These are phyloP conservation scores for Melampsora abietis-canadensis DNA, from an alignment of 1,284 basidiomycete genomes.

Conservation along the genomic window DNA sequence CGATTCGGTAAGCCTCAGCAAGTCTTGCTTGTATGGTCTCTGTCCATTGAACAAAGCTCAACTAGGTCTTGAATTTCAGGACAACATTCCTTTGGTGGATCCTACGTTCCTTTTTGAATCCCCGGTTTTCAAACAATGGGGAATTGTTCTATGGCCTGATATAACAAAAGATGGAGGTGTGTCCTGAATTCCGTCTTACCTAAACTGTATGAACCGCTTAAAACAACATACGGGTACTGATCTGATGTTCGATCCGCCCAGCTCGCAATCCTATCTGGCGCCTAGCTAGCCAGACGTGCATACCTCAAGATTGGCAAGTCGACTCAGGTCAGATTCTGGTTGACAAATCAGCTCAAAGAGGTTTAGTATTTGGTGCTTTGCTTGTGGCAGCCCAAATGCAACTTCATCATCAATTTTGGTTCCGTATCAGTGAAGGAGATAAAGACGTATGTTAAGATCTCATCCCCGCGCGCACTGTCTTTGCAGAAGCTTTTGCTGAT, in stretches of 20 bases:
- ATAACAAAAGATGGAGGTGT: slow-evolving; percentile 6
- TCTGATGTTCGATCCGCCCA: neutral
- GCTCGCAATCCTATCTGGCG: neutral
- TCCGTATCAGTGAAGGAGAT: neutral
- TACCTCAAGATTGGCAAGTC: slow-evolving; percentile 2
- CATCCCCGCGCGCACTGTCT: neutral
- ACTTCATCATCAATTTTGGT: slow-evolving; percentile 6
- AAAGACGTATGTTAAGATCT: neutral
- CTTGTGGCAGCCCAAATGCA: slow-evolving; percentile 5
- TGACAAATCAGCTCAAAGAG: slow-evolving; percentile 5
- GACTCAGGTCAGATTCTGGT: slow-evolving; percentile 2
- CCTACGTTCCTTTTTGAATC: slow-evolving; percentile 1
- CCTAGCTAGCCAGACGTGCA: slow-evolving; percentile 1
- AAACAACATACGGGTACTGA: neutral
- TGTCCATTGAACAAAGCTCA: neutral
- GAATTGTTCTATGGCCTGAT: slow-evolving; percentile 5
- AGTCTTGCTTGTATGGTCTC: neutral
- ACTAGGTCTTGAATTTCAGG: neutral
- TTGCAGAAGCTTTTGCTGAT: neutral
- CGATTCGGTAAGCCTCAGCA: neutral
- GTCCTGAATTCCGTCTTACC: neutral
- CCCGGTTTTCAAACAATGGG: neutral
- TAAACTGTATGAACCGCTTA: neutral
- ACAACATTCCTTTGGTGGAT: slow-evolving; percentile 7
- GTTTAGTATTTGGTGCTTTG: slow-evolving; percentile 1